These are phyloP conservation scores for Torulaspora pretoriensis DNA, from an alignment of 1,139 yeast genomes.

Conservation along the genomic window DNA sequence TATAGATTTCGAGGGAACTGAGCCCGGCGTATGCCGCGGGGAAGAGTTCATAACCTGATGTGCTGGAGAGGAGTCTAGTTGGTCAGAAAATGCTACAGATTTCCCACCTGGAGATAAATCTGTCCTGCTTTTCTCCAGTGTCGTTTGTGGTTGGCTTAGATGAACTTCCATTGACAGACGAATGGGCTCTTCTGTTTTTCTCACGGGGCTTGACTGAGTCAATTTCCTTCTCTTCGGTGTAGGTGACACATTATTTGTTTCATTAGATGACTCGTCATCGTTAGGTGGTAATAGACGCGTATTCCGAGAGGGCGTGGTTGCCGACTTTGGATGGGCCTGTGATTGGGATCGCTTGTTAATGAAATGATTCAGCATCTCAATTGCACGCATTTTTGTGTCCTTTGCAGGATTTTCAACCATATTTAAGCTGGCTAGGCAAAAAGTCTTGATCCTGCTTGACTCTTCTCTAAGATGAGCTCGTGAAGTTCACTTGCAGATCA, in stretches of 20 bases:
- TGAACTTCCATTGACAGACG: background rate
- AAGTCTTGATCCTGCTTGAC: too few species aligned
- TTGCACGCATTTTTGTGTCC: slow-evolving; percentile 21
- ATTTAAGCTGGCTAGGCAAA: too few species aligned
- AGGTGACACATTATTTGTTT: slow-evolving; percentile 17
- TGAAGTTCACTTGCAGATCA: background rate
- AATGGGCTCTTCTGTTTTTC: background rate
- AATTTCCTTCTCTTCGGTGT: slow-evolving; percentile 24
- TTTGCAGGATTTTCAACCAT: too few species aligned
- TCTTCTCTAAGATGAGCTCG: background rate
- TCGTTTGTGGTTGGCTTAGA: background rate
- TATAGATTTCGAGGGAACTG: slow-evolving; percentile 31
- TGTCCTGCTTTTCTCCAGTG: background rate
- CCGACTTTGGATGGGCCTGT: slow-evolving; percentile 8
- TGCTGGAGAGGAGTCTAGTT: slow-evolving; percentile 27
- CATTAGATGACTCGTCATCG: background rate
- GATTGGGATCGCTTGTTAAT: slow-evolving; percentile 18
- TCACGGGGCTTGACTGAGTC: slow-evolving; percentile 5
- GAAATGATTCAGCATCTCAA: slow-evolving; percentile 28
- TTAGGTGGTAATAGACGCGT: slow-evolving; percentile 9
- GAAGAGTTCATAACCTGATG: slow-evolving; percentile 21
- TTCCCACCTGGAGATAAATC: slow-evolving; percentile 26
- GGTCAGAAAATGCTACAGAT: slow-evolving; percentile 33
- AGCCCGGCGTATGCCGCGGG: slow-evolving; percentile 21
- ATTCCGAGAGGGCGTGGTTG: slow-evolving; percentile 8